Base-by-base conservation (phyloP, 257 asterid genomes). In the Petunia axillaris region DNA sequence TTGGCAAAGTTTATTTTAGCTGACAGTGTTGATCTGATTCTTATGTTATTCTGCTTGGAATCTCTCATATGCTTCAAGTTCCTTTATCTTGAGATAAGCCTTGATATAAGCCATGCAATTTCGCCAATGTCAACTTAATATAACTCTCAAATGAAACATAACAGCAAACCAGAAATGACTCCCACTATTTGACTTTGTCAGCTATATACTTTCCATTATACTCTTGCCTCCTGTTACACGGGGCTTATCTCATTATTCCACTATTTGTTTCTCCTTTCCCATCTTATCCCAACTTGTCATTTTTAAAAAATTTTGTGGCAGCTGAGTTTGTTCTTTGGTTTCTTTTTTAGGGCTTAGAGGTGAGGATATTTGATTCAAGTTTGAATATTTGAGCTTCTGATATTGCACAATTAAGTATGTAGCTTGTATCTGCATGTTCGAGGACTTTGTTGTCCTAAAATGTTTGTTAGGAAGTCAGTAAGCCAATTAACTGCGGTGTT, bases 31-130 rank as follows among this genome's bases (percentile, higher is more conserved):
- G 39, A 67, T 67, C 75, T 67, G 4, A 43, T 74, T 52, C 41
- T 74, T n/a, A n/a, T 74, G 62, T 39, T 74, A 52, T 74, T 74
- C 64, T 39, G 7, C 44, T 74, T 25, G 10, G 64, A 55, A 55
- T 55, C 25, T 55, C 62, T 55, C 62, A 15, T 14, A 55, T 55
- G 62, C 62, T 55, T 55, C 8, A 14, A 55, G 62, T 55, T 4
- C 35, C 62, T 35, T 1, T 2, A 8, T 4, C 62, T 55, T 13
- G 35, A 55, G 15, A 55, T 55, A 55, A 55, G 35, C 62, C 62
- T 55, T 13, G 35, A 55, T 13, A 55, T 55, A 55, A 55, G 35
- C 62, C 35, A 55, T 55, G 62, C 15, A 2, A 55, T 55, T 55
- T 55, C 35, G 6, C 14, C 62, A 55, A 55, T 55, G 35, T 55